These are phyloP conservation scores for Ophiostoma ulmi DNA, from an alignment of 2,329 filamentous ascomycete species.

Conservation along the genomic window DNA sequence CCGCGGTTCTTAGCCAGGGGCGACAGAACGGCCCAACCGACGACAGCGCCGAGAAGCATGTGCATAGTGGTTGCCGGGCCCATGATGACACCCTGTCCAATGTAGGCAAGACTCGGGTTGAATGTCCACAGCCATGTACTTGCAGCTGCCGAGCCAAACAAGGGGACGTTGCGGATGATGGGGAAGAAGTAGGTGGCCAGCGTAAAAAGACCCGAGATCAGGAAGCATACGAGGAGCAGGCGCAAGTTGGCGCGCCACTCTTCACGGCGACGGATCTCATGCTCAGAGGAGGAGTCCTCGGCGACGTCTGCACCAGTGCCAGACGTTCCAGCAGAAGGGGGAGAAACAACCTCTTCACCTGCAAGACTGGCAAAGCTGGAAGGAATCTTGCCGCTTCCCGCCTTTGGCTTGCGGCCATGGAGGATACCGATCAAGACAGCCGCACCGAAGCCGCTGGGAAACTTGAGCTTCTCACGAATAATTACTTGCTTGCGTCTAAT, in stretches of 20 bases:
- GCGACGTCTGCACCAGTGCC: constrained; percentile 21
- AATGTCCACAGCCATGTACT: constrained; percentile 88
- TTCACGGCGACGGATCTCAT: constrained; percentile 35
- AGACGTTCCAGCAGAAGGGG: not conserved
- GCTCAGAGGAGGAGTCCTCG: constrained; percentile 23
- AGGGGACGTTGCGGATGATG: constrained; percentile 73
- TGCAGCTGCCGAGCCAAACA: constrained; percentile 73
- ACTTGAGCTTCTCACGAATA: constrained; percentile 84
- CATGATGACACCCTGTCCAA: constrained; percentile 98
- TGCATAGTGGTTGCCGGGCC: constrained; percentile 90
- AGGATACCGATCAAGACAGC: constrained; percentile 88
- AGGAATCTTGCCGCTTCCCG: constrained; percentile 20
- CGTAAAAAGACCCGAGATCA: constrained; percentile 62
- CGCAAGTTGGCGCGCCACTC: constrained; percentile 46
- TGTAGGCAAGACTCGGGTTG: constrained; percentile 94
- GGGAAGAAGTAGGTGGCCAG: constrained; percentile 87
- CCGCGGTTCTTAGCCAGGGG: constrained; percentile 78
- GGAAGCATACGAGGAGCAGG: constrained; percentile 53
- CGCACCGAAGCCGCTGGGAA: constrained; percentile 92
- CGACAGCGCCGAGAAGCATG: constrained; percentile 83
- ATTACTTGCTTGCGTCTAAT: constrained; percentile 64
- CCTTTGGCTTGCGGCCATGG: constrained; percentile 51
- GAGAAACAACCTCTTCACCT: constrained; percentile 19
- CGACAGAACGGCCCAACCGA: constrained; percentile 88
- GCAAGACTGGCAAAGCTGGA: constrained; percentile 33